Conservation (phyloP, 352 stramenopile genomes). For the Phytophthora idaei region DNA sequence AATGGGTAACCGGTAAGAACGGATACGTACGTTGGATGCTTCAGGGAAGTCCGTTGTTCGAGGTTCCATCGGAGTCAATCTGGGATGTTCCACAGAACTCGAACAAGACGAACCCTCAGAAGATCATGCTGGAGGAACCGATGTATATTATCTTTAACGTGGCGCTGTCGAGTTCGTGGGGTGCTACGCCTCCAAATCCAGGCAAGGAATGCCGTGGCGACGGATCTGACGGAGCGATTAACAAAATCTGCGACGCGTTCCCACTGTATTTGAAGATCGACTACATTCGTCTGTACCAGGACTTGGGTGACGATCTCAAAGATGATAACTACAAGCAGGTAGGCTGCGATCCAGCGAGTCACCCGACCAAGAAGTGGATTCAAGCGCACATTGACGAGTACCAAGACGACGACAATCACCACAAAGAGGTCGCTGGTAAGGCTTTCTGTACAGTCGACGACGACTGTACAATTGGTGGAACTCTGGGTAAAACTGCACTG, state of each 20-base stretch:
- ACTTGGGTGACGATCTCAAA: constrained; percentile 29
- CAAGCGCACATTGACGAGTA: constrained; percentile 46
- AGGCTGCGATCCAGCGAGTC: constrained; percentile 44
- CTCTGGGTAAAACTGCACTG: constrained; percentile 19
- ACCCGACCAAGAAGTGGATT: constrained; percentile 51
- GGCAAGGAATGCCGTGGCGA: constrained; percentile 36
- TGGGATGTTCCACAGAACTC: constrained; percentile 34
- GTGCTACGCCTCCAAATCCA: constrained; percentile 43
- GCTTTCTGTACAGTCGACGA: constrained; percentile 43
- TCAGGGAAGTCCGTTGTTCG: constrained; percentile 82
- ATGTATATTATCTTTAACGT: constrained; percentile 69
- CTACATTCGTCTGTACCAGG: constrained; percentile 88
- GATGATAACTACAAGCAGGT: constrained; percentile 36
- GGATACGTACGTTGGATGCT: constrained; percentile 57
- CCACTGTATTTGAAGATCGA: constrained; percentile 82
- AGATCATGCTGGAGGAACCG: constrained; percentile 49
- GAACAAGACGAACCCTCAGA: constrained; percentile 51
- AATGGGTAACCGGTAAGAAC: constrained; percentile 40
- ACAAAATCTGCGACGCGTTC: constrained; percentile 52
- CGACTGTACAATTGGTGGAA: constrained; percentile 41
- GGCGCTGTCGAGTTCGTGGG: constrained; percentile 49
- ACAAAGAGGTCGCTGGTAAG: constrained; percentile 37
- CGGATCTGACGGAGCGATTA: constrained; percentile 23
- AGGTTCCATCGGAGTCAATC: constrained; percentile 65
- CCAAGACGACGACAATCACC: constrained; percentile 41